Conservation (phyloP, 116 monocot genomes). For the Cymodocea nodosa region DNA sequence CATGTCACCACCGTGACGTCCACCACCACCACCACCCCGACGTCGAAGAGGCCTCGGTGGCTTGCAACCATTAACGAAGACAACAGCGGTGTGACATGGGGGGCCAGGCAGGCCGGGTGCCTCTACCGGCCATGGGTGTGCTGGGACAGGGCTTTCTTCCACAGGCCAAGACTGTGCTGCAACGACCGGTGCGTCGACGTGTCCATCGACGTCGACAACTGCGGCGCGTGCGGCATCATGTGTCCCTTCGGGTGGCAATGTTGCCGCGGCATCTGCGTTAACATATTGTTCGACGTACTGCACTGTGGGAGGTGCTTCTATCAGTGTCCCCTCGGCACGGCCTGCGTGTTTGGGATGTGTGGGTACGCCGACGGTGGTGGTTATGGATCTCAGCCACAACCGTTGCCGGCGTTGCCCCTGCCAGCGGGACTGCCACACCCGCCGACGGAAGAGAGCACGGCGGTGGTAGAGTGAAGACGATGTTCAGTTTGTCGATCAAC, state of each 20-base stretch:
- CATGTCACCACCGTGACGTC: too few species aligned
- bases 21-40: too few species aligned
- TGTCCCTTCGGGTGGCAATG: constrained; percentile 22
- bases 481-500: too few species aligned
- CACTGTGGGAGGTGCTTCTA: constrained; percentile 26
- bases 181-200: constrained; percentile 18
- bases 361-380: not conserved
- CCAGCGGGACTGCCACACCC: not conserved
- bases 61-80: too few species aligned
- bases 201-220: constrained; percentile 20
- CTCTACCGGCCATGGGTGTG: constrained; percentile 17
- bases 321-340: constrained; percentile 10
- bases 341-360: constrained; percentile 16
- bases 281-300: constrained; percentile 11
- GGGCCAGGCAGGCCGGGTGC: not conserved
- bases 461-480: too few species aligned
- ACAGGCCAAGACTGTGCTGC: constrained; percentile 14
- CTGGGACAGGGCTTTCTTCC: not conserved
- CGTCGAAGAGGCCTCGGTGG: too few species aligned
- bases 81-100: not conserved
- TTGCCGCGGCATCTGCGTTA: constrained; percentile 19
- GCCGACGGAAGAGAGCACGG: too few species aligned
- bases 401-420: not conserved
- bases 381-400: not conserved
- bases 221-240: constrained; percentile 22